Evolutionary conservation across 179 eudicot species (phyloP), one percentile per base, ranked within the genome.

Genomic region (Silene coronaria): DNA sequence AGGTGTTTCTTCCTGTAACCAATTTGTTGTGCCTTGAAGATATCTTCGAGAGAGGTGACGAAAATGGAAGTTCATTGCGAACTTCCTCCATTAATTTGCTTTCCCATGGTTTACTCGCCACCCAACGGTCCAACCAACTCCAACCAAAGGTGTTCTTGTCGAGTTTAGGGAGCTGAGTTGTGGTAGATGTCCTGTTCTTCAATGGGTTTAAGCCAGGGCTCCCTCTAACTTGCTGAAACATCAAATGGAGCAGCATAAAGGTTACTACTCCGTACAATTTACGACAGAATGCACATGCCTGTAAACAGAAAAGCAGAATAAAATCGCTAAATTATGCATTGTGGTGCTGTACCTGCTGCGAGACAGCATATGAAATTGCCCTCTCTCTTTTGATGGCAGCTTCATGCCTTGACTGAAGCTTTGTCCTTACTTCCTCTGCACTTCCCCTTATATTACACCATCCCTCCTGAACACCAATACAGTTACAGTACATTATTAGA

Each of bases 381-480:
- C 97, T 86, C 76, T 93, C 97, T 83, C 97, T 83, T 78, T 91
- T 88, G 58, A 87, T 73, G 26, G 88, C 96, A 28, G 97, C 99
- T 80, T 85, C 89, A 62, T 89, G 95, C 84, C 85, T 92, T 88
- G 90, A 80, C 77, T 90, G 89, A 55, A 88, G 80, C 87, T 95
- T 92, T 3, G 88, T 80, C 81, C 80, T 86, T 77, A 91, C 88
- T 77, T 92, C 91, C 60, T 91, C 91, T 0, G 81, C 86, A 51
- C 96, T 92, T 60, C 97, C 97, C 36, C 84, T 87, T 58, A 88
- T 82, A 73, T 82, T 85, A 76, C 99, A 95, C 99, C 99, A 95
- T 58, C 88, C 90, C 72, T 80, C 89, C 98, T 94, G 85, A 19
- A 67, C 67, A 59, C 17, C 38, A 42, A 14, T 0, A 53, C 6